Base-by-base conservation (phyloP, 768 basidiomycete genomes). In the Naganishia antarctica region DNA sequence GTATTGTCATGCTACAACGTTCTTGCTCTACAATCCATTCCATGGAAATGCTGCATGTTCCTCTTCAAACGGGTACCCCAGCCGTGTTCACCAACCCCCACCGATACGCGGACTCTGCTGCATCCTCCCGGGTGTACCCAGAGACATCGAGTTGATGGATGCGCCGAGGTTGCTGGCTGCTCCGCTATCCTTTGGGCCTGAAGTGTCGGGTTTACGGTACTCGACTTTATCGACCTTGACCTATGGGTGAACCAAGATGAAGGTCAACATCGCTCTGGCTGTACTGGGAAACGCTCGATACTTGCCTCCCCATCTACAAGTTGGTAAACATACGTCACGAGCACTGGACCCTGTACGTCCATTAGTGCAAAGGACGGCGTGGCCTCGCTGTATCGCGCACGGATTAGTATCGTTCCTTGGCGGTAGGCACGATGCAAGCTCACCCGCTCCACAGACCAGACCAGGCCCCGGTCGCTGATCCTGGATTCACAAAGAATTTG, bases 291-390 rank as follows among this genome's bases (percentile, higher is more conserved):
- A 29, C 23, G 40, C 25, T 28, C 3, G 9, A 28, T 4, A 70
- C 77, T 83, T 2, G 93, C 91, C 76, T 93, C 91, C 44, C 90
- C 89, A 45, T 93, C 91, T 47, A 94, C 87, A 31, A 94, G 84
- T 73, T 93, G 91, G 76, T 94, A 97, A 3, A 98, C 92, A 72
- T 96, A 98, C 2, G 94, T 98, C 28, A 96, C 92, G 34, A 99
- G 89, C 9, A 94, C 91, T 2, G 90, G 85, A 4, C 96, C 96
- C 79, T 99, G 96, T 37, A 99, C 87, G 75, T 98, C 96, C 88
- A 99, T 91, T 47, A 98, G 80, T 0, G 96, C 96, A 73, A 99
- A 99, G 2, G 91, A 92, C 0, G 96, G 94, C 1, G 84, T 91
- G 2, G 88, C 86, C 29, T 91, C 90, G 3, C 91, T 92, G 70